phyloP scores from a whole-genome alignment of 805 yeast genomes.

The Spathaspora gorwiae region DNA sequence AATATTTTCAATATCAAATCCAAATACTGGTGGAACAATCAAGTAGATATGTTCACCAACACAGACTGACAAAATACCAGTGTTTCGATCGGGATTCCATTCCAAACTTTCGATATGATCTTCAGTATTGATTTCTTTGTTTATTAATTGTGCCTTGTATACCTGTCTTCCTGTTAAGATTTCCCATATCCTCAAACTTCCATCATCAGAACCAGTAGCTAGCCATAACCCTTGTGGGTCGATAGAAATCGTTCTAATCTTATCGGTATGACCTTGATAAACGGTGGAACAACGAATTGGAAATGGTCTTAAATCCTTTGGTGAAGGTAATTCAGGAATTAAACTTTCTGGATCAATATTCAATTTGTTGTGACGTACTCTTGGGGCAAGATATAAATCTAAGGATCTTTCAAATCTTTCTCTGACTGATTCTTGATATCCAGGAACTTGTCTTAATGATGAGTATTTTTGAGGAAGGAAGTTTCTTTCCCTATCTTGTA shows the following conservation, averaged over 20 bases:
- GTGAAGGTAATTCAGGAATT: conserved; percentile 94
- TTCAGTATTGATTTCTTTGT: conserved; percentile 52
- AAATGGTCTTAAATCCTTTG: conserved; percentile 94
- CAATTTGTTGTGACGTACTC: conserved; percentile 85
- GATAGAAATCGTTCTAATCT: conserved; percentile 74
- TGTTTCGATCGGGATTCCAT: conserved; percentile 80
- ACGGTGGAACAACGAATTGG: conserved; percentile 85
- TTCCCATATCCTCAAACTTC: conserved; percentile 95
- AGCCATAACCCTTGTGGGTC: conserved; percentile 92
- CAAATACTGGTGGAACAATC: conserved; percentile 87
- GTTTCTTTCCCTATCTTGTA: conserved; percentile 72
- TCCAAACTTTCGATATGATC: conserved; percentile 77
- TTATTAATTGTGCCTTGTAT: conserved; percentile 53
- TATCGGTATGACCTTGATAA: conserved; percentile 78
- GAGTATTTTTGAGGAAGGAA: conserved; percentile 78
- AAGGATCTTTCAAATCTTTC: conserved; percentile 92
- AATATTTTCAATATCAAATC: conserved; percentile 76
- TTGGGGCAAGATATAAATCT: conserved; percentile 92
- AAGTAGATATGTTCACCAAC: conserved; percentile 78
- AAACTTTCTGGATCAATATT: conserved; percentile 94
- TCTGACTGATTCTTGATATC: conserved; percentile 77
- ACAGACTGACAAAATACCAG: conserved; percentile 79
- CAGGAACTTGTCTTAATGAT: conserved; percentile 89
- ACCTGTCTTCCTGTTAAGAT: conserved; percentile 92
- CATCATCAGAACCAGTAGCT: conserved; percentile 98